Percentiles rank a stretch among this genome's conserved stretches.
phyloP scores from a whole-genome alignment of 768 basidiomycete genomes.

The Leucocoprinus sp. region DNA sequence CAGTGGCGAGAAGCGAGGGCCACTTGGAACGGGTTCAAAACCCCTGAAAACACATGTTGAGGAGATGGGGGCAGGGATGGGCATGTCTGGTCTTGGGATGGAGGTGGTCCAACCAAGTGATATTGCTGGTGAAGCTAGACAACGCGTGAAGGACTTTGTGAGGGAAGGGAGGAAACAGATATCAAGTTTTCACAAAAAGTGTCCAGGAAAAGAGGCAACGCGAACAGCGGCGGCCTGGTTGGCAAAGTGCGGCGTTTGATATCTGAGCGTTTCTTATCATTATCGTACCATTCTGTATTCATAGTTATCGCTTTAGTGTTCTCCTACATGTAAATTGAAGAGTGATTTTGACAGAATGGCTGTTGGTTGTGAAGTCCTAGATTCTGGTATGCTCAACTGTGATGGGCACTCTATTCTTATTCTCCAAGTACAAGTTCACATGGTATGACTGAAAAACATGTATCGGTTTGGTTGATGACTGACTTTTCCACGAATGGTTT shows the following conservation, averaged over 20 bases:
- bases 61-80: conserved; percentile 23
- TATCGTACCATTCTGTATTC: too few relatives aligned
- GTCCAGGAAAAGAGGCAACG: conserved; percentile 31
- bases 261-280: conserved; percentile 15
- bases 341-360: too few relatives aligned
- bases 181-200: conserved; percentile 33
- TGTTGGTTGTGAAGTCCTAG: too few relatives aligned
- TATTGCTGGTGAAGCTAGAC: conserved; percentile 16
- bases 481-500: too few relatives aligned
- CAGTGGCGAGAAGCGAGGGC: conserved; percentile 58
- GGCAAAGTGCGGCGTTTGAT: conserved; percentile 45
- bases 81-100: conserved; percentile 21
- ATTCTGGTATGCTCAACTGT: too few relatives aligned
- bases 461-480: too few relatives aligned
- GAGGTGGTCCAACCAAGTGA: conserved; percentile 18
- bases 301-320: too few relatives aligned
- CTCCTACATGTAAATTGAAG: too few relatives aligned
- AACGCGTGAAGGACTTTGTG: conserved; percentile 20
- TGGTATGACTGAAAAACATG: too few relatives aligned
- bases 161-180: conserved; percentile 29
- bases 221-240: conserved; percentile 33
- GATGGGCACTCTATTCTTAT: too few relatives aligned
- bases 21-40: conserved; percentile 46
- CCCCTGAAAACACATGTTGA: conserved; percentile 27
- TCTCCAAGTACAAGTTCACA: too few relatives aligned